Conservation (phyloP, 83 land plant genomes). For the Picea abies region DNA sequence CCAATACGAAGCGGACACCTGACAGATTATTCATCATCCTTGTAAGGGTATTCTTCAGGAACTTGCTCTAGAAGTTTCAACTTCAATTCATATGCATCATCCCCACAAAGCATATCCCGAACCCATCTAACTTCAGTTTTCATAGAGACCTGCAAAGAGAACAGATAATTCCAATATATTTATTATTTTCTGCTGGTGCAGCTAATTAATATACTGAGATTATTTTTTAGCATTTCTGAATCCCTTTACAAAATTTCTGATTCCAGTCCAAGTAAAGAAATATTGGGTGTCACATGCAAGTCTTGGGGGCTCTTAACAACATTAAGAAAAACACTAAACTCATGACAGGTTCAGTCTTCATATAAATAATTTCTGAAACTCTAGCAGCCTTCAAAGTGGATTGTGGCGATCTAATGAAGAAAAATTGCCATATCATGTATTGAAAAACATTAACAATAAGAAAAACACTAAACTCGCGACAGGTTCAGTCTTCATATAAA, state of each 20-base stretch:
- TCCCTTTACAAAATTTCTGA: not conserved
- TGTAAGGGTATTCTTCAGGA: constrained; percentile 93
- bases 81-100: constrained; percentile 83
- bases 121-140: constrained; percentile 89
- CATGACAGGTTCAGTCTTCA: no score
- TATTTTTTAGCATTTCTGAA: not conserved
- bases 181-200: not conserved
- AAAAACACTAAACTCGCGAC: no score
- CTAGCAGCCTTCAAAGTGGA: no score
- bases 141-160: constrained; percentile 78
- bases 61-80: constrained; percentile 90
- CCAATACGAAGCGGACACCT: not conserved
- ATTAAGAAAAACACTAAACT: no score
- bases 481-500: no score
- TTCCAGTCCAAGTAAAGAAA: not conserved
- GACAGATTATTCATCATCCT: constrained; percentile 71
- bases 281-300: not conserved
- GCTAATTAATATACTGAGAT: not conserved
- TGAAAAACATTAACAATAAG: no score
- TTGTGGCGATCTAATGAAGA: no score
- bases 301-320: no score
- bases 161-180: not conserved
- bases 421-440: no score
- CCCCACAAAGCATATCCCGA: constrained; percentile 88
- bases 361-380: no score